Evolutionary conservation across 805 yeast species (phyloP), one percentile per base, ranked within the genome.

Genomic region (Kazachstania psychrophila): DNA sequence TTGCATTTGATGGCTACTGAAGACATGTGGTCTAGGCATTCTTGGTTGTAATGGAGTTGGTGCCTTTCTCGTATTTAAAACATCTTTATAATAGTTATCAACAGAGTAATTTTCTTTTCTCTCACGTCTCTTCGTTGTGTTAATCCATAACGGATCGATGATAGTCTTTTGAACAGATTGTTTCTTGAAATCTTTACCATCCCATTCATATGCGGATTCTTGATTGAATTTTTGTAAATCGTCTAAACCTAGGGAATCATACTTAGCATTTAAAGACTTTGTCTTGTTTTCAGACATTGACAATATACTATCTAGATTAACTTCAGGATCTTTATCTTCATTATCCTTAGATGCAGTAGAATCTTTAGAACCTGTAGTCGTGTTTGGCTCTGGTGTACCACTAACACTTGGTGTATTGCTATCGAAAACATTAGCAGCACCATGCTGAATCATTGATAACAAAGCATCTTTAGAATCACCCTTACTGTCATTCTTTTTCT

Each of bases 1-100:
- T 56, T 72, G 83, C 51, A 92, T 84, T 60, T 92, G 98, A 60
- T 88, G 96, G 55, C 88, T 96, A 54, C 81, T 84, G 24, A 86
- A 67, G 39, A 76, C 78, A 42, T 83, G 65, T 49, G 87, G 94
- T 53, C 80, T 87, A 23, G 97, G 97, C 33, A 94, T 85, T 45
- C 73, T 74, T 18, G 95, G 94, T 2, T 79, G 81, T 10, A 72
- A 66, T 31, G 70, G 66, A 6, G 54, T 47, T 0, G 61, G 38
- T 0, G 76, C 56, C 22, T 44, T 44, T 50, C 80, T 77, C 6
- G 89, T 86, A 47, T 77, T 77, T 49, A 88, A 63, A 12, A 79
- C 86, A 52, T 78, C 89, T 55, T 80, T 79, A 58, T 83, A 83
- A 60, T 88, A 88, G 61, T 76, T 77, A 58, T 88, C 96, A 46